Percentiles rank a stretch among this genome's conserved stretches.
phyloP scores from a whole-genome alignment of 192 early-diverging fungal species.

The Phlyctochytrium planicorne region DNA sequence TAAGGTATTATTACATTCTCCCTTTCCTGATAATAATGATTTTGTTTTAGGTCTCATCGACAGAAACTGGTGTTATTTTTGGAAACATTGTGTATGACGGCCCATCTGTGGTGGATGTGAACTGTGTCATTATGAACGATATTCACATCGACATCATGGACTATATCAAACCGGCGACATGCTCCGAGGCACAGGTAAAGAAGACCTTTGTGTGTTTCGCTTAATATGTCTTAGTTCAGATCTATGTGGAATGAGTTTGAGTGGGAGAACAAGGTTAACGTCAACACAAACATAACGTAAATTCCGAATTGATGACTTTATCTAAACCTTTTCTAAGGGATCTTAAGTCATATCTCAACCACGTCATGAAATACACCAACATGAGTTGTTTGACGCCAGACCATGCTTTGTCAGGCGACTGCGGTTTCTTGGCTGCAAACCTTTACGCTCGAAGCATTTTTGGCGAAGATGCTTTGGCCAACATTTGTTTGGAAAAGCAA shows the following conservation, averaged over 20 bases:
- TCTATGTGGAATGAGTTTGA: constrained; percentile 99
- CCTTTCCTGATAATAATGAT: constrained; percentile 3
- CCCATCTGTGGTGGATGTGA: constrained; percentile 82
- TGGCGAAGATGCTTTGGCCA: constrained; percentile 98
- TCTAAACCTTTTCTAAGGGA: constrained; percentile 50
- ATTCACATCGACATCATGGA: constrained; percentile 99
- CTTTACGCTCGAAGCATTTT: constrained; percentile 95
- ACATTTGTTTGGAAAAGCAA: constrained; percentile 85
- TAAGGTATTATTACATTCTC: constrained; percentile 57
- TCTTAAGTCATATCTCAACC: constrained; percentile 81
- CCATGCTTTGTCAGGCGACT: constrained; percentile 86
- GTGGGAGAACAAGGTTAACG: constrained; percentile 99
- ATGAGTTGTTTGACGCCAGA: constrained; percentile 98
- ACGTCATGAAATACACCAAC: constrained; percentile 95
- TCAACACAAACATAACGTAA: constrained; percentile 88
- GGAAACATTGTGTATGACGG: constrained; percentile 99
- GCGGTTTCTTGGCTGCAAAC: constrained; percentile 97
- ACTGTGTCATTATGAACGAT: constrained; percentile 94
- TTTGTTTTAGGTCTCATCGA: constrained; percentile 75
- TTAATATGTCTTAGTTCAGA: constrained; percentile 72
- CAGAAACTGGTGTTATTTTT: constrained; percentile 97
- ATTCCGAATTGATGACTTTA: constrained; percentile 15
- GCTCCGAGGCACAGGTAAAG: constrained; percentile 77
- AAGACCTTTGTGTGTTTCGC: constrained; percentile 21
- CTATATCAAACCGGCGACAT: constrained; percentile 91